Base-by-base conservation (phyloP, 2,329 filamentous ascomycete species). In the Penicillium sp. region DNA sequence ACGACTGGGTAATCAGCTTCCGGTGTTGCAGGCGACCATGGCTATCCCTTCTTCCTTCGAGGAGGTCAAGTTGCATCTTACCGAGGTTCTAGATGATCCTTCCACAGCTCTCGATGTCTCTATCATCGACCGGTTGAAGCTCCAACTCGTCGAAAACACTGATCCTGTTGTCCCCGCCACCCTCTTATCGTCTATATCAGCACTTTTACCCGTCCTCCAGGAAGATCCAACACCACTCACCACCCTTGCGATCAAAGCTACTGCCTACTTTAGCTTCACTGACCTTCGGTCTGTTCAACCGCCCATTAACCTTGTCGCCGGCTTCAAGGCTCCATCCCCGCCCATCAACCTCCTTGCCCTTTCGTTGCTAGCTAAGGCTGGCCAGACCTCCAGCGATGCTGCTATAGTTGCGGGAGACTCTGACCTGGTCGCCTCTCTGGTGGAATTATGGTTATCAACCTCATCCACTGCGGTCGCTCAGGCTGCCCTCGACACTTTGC, bases 371-470 rank as follows among this genome's bases (percentile, higher is more conserved):
- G 67, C 68, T 23, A 83, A 82, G 54, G 79, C 79, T 3, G 69
- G 73, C 7, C 50, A 62, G 10, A 68, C 64, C 25, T 64, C 71
- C 4, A 72, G 69, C 30, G 76, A 82, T 64, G 76, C 77, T 15
- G 78, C 78, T 14, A 75, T 75, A 33, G 70, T 83, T 19, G 79
- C 79, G 10, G 74, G 74, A 11, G 71, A 76, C 45, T 71, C 76
- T 6, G 70, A 71, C n/a, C 65, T 80, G 4, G 71, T 82, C 5
- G 61, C 66, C 6, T 73, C 75, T 8, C 59, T 83, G 15, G 70
- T 83, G 5, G 71, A 74, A 30, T 54, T 81, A 14, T 83, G 79
- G 79, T 69, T 83, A 6, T 74, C 73, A 31, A 77, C 77, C 1
- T 54, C 68, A 15, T 75, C 77, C 30, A 74, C 76, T 3, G 76